Conservation (phyloP, 305 asterid genomes). For the Fraxinus xanthoxyloides region DNA sequence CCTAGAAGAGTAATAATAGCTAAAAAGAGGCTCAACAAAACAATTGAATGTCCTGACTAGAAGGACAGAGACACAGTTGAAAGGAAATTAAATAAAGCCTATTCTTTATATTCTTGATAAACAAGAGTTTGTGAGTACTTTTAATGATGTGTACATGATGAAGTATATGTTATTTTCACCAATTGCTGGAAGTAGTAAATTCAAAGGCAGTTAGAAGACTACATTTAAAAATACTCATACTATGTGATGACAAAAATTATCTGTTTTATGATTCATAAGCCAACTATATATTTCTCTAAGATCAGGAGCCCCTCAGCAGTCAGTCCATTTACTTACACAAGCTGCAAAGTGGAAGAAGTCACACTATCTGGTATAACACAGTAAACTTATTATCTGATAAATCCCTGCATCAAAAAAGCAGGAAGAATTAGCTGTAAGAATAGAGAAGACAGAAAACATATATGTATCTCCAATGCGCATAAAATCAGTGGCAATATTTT, state of each 20-base stretch:
- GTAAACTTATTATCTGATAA: conserved; percentile 73
- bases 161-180: neutral
- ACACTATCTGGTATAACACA: conserved; percentile 76
- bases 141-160: neutral
- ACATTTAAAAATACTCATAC: neutral
- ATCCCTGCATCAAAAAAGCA: conserved; percentile 54
- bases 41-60: neutral
- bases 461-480: neutral
- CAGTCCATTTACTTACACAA: conserved; percentile 57
- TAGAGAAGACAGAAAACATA: neutral
- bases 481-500: neutral
- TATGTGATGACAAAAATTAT: neutral
- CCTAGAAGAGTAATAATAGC: neutral
- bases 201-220: neutral
- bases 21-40: neutral
- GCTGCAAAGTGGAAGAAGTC: conserved; percentile 69
- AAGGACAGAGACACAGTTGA: neutral
- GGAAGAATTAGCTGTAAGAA: neutral
- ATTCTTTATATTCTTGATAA: neutral
- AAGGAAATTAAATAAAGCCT: neutral
- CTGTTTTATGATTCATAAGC: neutral
- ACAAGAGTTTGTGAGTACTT: neutral
- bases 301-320: neutral
- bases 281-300: neutral
- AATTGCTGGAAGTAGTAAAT: neutral